These are phyloP conservation scores for Scopulariopsis brevicaulis DNA, from an alignment of 2,329 filamentous ascomycete species.

Conservation along the genomic window DNA sequence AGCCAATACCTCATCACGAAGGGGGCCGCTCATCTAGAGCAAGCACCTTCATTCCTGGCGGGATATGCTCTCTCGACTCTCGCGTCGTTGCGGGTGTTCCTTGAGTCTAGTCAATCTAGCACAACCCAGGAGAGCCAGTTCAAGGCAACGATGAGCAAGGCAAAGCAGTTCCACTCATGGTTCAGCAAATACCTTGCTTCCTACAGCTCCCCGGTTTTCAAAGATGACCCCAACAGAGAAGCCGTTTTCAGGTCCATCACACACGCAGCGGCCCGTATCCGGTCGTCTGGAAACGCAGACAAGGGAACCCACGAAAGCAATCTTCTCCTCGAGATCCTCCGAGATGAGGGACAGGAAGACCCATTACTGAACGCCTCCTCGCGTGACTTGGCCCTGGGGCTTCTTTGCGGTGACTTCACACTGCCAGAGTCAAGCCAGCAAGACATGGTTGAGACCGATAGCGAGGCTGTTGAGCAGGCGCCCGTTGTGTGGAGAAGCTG, in stretches of 20 bases:
- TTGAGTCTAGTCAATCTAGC: conserved; percentile 63
- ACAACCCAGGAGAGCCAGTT: conserved; percentile 82
- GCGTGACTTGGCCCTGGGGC: conserved; percentile 55
- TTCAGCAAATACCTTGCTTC: conserved; percentile 56
- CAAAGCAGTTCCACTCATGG: conserved; percentile 68
- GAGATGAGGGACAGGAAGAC: conserved; percentile 52
- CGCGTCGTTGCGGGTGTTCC: conserved; percentile 65
- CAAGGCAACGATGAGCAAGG: conserved; percentile 62
- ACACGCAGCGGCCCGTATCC: conserved; percentile 54
- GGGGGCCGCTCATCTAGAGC: conserved; percentile 52
- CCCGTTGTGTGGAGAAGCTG: conserved; percentile 69
- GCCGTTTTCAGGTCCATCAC: conserved; percentile 55
- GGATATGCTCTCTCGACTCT: conserved; percentile 72
- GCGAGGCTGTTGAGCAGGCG: conserved; percentile 48
- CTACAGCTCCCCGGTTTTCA: conserved; percentile 45
- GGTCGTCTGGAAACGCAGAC: conserved; percentile 56
- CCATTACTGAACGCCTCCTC: conserved; percentile 61
- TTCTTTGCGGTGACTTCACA: conserved; percentile 67
- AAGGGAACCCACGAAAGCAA: conserved; percentile 65
- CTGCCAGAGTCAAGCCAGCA: conserved; percentile 29
- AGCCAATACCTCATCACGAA: conserved; percentile 70
- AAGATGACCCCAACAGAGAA: conserved; percentile 31
- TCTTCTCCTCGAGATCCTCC: conserved; percentile 67
- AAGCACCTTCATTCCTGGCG: conserved; percentile 63
- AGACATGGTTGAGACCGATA: conserved; percentile 61